Base-by-base conservation (phyloP, 2,329 filamentous ascomycete species). In the Pestalotiopsis sp. region DNA sequence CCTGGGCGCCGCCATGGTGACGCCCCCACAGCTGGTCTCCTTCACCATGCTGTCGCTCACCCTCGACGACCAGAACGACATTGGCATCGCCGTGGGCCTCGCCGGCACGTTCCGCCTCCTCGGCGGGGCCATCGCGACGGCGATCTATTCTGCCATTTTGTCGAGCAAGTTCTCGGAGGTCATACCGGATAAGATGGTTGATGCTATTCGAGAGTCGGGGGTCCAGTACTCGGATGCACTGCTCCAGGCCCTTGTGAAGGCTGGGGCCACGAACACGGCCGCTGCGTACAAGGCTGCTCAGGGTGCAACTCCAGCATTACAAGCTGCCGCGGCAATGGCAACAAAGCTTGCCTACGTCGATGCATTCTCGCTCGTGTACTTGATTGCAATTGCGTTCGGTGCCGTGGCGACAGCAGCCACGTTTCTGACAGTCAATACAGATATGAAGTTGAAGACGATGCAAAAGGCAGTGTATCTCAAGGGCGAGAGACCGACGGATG, bases 131-230 rank as follows among this genome's bases (percentile, higher is more conserved):
- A 75, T 82, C 1, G 79, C 79, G 9, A 80, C 77, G 3, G 79
- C 78, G 36, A 80, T 82, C 67, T 82, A 80, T 74, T 79, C 77
- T 0, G 75, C 77, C 38, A 79, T 82, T 58, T 74, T 77, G 63
- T 74, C 76, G 12, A 77, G 74, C 60, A 71, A 75, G 38, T 79
- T 79, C 71, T 69, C 64, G 13, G 60, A 73, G 69, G 70, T 68
- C 38, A 75, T 75, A 2, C 73, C 75, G 2, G 66, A 56, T 14
- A 62, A 71, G 56, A 70, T 76, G 71, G 71, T 66, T 2, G 70
- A 69, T 7, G 73, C 76, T 6, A 72, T 76, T 14, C 39, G 68
- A 23, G 61, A 59, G 17, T 71, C 73, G 12, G 71, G 69, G 27
- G 71, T 75, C 2, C n/a, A 69, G 3, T 75, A 68, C 65, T 73